Evolutionary conservation across 2,329 filamentous ascomycete species (phyloP).

Genomic region (Colletotrichum sansevieriae): DNA sequence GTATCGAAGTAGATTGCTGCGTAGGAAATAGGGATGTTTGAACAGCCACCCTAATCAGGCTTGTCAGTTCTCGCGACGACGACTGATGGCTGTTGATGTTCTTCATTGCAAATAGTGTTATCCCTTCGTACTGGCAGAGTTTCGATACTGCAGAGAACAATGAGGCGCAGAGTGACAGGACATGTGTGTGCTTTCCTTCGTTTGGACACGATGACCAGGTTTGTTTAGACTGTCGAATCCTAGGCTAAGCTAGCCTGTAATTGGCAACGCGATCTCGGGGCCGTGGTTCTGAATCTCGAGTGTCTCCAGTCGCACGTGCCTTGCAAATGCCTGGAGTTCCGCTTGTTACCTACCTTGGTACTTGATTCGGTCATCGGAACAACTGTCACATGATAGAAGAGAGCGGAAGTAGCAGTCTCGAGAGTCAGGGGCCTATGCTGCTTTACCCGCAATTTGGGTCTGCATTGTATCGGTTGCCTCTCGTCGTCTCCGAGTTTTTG

Average conservation of each 20-base stretch:
- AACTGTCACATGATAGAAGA: background rate
- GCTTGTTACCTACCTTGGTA: background rate
- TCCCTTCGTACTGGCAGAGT: background rate
- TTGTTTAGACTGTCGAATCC: slow-evolving; percentile 4
- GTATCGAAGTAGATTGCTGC: background rate
- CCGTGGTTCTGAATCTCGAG: slow-evolving; percentile 1
- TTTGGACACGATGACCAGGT: background rate
- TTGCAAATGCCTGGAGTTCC: slow-evolving; percentile 5
- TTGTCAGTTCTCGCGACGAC: slow-evolving; percentile 24
- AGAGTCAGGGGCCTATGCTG: slow-evolving; percentile 13
- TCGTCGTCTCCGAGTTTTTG: slow-evolving; percentile 8
- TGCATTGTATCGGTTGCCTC: background rate
- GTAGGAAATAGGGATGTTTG: background rate
- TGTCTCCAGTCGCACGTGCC: slow-evolving; percentile 11
- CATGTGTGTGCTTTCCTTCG: slow-evolving; percentile 4
- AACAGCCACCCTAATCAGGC: background rate
- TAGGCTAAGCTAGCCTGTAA: slow-evolving; percentile 8
- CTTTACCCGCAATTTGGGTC: slow-evolving; percentile 5
- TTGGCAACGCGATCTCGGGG: slow-evolving; percentile 14
- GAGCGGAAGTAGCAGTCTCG: background rate
- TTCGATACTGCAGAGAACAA: background rate
- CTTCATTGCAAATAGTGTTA: slow-evolving; percentile 5
- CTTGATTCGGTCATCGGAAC: background rate
- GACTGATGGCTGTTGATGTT: slow-evolving; percentile 14
- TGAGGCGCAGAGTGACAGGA: background rate